These are phyloP conservation scores for Aspergillus amoenus DNA, from an alignment of 2,329 filamentous ascomycete species.

Conservation along the genomic window DNA sequence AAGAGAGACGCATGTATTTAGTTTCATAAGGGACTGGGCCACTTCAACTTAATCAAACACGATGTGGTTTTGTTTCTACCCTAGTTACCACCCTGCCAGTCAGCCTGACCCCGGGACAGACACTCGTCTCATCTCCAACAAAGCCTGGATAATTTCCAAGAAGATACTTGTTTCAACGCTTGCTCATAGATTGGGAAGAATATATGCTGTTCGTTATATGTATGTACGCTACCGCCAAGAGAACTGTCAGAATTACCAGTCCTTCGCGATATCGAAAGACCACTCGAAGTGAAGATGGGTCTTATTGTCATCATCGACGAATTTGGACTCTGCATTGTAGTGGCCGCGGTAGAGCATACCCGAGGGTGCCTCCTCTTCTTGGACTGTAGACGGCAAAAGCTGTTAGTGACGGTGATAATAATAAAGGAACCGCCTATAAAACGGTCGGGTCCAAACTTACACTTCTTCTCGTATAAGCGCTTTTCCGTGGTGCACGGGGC, in stretches of 20 bases:
- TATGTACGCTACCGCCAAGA: constrained; percentile 8
- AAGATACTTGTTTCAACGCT: constrained; percentile 28
- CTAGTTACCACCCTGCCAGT: background rate
- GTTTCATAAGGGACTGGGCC: constrained; percentile 3
- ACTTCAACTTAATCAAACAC: background rate
- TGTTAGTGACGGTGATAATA: background rate
- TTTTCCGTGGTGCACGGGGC: constrained; percentile 89
- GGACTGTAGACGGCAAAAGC: constrained; percentile 58
- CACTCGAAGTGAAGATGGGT: constrained; percentile 90
- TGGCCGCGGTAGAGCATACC: constrained; percentile 88
- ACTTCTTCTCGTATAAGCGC: constrained; percentile 83
- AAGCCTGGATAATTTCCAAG: constrained; percentile 1
- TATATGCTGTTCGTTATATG: constrained; percentile 25
- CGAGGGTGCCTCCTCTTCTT: constrained; percentile 85
- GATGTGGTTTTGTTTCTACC: background rate
- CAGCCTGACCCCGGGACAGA: background rate
- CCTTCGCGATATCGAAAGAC: constrained; percentile 95
- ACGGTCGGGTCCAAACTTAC: constrained; percentile 54
- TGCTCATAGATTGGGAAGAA: constrained; percentile 23
- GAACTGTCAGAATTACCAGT: constrained; percentile 60
- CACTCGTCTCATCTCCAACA: background rate
- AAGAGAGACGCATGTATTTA: constrained; percentile 13
- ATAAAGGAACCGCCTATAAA: background rate
- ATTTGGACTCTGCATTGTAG: constrained; percentile 86
- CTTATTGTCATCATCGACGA: constrained; percentile 93